phyloP scores from a whole-genome alignment of 331 rosid species.

The Phaseolus coccineus region DNA sequence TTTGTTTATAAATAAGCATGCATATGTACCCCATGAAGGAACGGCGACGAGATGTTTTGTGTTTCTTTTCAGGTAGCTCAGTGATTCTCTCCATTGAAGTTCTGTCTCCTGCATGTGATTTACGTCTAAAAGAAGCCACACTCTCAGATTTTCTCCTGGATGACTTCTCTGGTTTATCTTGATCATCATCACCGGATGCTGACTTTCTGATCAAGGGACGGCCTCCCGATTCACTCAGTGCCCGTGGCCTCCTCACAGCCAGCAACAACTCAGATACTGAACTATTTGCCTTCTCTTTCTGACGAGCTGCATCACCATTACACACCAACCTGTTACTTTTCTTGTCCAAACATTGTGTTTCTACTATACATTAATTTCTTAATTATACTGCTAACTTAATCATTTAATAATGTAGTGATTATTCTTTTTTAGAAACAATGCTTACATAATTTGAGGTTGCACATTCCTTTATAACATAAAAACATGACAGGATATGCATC shows the following conservation, averaged over 20 bases:
- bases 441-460: neutral
- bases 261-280: slow-evolving; percentile 73
- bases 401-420: neutral
- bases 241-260: slow-evolving; percentile 86
- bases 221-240: slow-evolving; percentile 74
- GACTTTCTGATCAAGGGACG: slow-evolving; percentile 69
- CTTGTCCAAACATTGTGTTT: too few relatives aligned
- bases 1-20: neutral
- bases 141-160: slow-evolving; percentile 76
- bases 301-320: slow-evolving; percentile 68
- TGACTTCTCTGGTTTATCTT: slow-evolving; percentile 42
- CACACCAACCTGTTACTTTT: neutral
- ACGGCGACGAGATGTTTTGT: slow-evolving; percentile 63
- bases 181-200: slow-evolving; percentile 45
- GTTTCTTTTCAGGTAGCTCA: slow-evolving; percentile 71
- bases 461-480: neutral
- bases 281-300: slow-evolving; percentile 77
- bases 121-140: slow-evolving; percentile 54
- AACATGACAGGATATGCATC: neutral
- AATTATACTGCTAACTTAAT: neutral
- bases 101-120: slow-evolving; percentile 53
- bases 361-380: neutral
- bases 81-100: slow-evolving; percentile 66
- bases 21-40: slow-evolving; percentile 83
- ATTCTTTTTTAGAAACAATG: neutral